These are phyloP conservation scores for Letharia lupina DNA, from an alignment of 495 filamentous ascomycete species.

Conservation along the genomic window DNA sequence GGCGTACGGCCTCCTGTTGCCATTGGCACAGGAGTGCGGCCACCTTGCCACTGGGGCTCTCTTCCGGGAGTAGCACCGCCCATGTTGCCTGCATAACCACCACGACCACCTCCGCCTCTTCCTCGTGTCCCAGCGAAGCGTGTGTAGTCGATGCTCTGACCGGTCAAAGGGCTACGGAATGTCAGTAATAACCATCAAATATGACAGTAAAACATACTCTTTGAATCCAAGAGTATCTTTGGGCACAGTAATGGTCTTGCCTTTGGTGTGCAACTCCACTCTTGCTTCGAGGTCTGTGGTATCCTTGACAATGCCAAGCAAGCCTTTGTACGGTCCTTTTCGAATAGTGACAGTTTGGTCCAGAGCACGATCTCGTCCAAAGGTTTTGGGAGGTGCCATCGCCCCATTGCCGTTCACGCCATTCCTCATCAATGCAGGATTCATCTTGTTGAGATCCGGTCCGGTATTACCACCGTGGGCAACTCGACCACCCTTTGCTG, in stretches of 20 bases:
- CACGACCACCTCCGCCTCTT: slow-evolving; percentile 41
- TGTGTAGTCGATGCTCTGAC: slow-evolving; percentile 60
- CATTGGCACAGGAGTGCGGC: slow-evolving; percentile 59
- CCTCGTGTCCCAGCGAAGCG: slow-evolving; percentile 51
- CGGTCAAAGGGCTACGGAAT: slow-evolving; percentile 50
- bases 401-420: slow-evolving; percentile 37
- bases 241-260: slow-evolving; percentile 71
- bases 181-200: neutral
- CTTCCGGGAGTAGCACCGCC: slow-evolving; percentile 32
- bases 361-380: slow-evolving; percentile 77
- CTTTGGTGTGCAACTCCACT: slow-evolving; percentile 87
- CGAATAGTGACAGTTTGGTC: slow-evolving; percentile 83
- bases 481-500: slow-evolving; percentile 76
- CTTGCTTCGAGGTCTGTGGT: slow-evolving; percentile 74
- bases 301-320: slow-evolving; percentile 92
- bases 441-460: slow-evolving; percentile 85
- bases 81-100: slow-evolving; percentile 29
- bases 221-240: slow-evolving; percentile 72
- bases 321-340: slow-evolving; percentile 80
- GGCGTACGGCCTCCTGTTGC: slow-evolving; percentile 53
- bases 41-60: slow-evolving; percentile 42
- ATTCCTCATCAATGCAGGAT: slow-evolving; percentile 71
- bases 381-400: slow-evolving; percentile 70
- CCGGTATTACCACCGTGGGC: slow-evolving; percentile 38
- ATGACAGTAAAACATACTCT: slow-evolving; percentile 47